These are phyloP conservation scores for Aspergillus pseudoglaucus DNA, from an alignment of 2,329 filamentous ascomycete species.

Conservation along the genomic window DNA sequence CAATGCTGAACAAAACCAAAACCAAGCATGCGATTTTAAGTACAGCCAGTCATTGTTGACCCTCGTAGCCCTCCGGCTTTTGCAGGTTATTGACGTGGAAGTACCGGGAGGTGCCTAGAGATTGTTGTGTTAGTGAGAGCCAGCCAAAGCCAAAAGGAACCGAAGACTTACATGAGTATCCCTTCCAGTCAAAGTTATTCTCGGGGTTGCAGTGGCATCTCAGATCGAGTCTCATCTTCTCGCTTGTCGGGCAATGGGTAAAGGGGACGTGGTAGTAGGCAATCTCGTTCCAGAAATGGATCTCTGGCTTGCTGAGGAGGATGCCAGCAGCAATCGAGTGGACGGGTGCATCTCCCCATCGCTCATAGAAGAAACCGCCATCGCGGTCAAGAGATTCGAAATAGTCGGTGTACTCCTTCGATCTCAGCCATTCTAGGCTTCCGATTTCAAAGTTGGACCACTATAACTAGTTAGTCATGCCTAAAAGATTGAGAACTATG, in stretches of 20 bases:
- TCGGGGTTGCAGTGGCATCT: constrained; percentile 92
- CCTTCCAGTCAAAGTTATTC: constrained; percentile 99
- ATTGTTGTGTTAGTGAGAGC: not conserved
- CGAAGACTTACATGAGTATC: constrained; percentile 74
- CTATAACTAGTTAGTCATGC: constrained; percentile 38
- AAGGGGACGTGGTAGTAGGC: constrained; percentile 98
- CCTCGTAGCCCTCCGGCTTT: constrained; percentile 81
- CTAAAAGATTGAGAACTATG: not conserved
- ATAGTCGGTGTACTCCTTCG: constrained; percentile 80
- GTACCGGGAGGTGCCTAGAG: constrained; percentile 70
- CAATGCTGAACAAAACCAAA: constrained; percentile 1
- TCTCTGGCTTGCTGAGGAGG: constrained; percentile 82
- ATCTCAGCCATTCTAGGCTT: constrained; percentile 87
- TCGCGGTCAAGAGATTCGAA: constrained; percentile 83
- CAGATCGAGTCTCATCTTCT: constrained; percentile 73
- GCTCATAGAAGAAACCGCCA: constrained; percentile 97
- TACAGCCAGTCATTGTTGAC: constrained; percentile 47
- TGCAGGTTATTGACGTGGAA: constrained; percentile 74
- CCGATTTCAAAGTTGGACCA: constrained; percentile 99
- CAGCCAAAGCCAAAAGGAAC: not conserved
- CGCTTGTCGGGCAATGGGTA: constrained; percentile 90
- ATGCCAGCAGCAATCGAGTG: constrained; percentile 93
- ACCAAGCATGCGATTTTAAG: constrained; percentile 1
- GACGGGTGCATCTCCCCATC: constrained; percentile 95
- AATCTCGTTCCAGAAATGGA: constrained; percentile 99